Evolutionary conservation across 345 rosid species (phyloP), one percentile per base, ranked within the genome.

Genomic region (Pseudoturritis turrita): DNA sequence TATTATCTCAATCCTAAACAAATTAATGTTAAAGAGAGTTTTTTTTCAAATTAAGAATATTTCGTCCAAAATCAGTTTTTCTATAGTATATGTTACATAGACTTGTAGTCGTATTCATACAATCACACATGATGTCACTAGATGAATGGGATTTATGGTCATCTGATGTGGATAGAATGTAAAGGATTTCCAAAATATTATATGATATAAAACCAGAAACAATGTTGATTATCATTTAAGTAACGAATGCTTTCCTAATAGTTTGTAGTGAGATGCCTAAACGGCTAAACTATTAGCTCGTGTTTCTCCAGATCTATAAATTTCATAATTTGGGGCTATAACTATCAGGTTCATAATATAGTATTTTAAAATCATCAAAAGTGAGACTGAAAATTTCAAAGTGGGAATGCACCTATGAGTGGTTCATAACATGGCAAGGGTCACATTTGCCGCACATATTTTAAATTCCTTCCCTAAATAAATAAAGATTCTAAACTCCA

Each of bases 81-180:
- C 3, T 49, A 49, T 49, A 12, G 0, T 10, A 13, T 10, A 39
- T 53, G 31, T 37, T 29, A 28, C 31, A 68, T 19, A 28, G 43
- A 49, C 22, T 43, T 43, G 64, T 44, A 17, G 58, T 61, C 75
- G 62, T 61, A 40, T 29, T 14, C 53, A 61, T 61, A 29, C 75
- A 71, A 11, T 71, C 75, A 71, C 45, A 28, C 45, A 31, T 71
- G 62, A 62, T 71, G 76, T 62, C 69, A 61, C 23, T 61, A 18
- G 15, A 25, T 43, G 37, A 60, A 1, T 40, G 10, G 9, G 10
- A 33, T 33, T 33, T 7, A 7, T 7, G 36, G 36, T 33, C 36
- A 65, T 49, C 21, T 49, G 35, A 22, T 65, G 35, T 62, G 65
- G 28, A 69, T 57, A 44, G 18, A 33, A 15, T 31, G 39, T 40